These are phyloP conservation scores for Marasmius sp. DNA, from an alignment of 1,284 basidiomycete genomes.

Conservation along the genomic window DNA sequence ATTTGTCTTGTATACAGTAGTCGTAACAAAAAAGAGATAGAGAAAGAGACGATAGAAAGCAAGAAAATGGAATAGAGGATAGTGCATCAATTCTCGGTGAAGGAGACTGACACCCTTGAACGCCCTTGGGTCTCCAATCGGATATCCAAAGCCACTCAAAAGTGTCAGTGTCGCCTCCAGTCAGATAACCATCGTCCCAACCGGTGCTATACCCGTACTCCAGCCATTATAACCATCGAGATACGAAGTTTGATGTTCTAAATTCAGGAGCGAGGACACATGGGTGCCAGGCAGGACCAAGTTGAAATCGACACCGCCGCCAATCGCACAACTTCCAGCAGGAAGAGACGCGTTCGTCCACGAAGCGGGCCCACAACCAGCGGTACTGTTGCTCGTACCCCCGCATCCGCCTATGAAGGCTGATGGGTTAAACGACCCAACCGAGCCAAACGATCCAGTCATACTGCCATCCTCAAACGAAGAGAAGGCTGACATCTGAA, in stretches of 20 bases:
- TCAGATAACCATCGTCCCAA: not conserved
- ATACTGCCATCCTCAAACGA: conserved; percentile 35
- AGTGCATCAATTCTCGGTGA: not conserved
- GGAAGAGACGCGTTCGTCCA: not conserved
- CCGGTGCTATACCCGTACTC: not conserved
- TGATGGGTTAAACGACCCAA: conserved; percentile 25
- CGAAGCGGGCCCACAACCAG: not conserved
- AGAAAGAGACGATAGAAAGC: conserved; percentile 12
- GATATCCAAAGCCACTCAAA: conserved; percentile 18
- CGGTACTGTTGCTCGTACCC: not conserved
- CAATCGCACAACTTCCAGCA: not conserved
- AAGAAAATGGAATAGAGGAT: conserved; percentile 7
- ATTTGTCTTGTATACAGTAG: conserved; percentile 10
- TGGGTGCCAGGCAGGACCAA: not conserved
- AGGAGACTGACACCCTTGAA: not conserved
- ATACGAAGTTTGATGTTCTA: not conserved
- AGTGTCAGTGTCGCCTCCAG: not conserved
- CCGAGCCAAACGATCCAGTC: conserved; percentile 21
- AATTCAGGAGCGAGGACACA: not conserved
- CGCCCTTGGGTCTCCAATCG: conserved; percentile 19
- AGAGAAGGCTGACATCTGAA: conserved; percentile 49
- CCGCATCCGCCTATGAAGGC: conserved; percentile 4
- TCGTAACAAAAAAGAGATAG: conserved; percentile 4
- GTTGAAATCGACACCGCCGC: not conserved
- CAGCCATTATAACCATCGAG: not conserved